Base-by-base conservation (phyloP, 768 basidiomycete species). In the Rhodotorula graminis region DNA sequence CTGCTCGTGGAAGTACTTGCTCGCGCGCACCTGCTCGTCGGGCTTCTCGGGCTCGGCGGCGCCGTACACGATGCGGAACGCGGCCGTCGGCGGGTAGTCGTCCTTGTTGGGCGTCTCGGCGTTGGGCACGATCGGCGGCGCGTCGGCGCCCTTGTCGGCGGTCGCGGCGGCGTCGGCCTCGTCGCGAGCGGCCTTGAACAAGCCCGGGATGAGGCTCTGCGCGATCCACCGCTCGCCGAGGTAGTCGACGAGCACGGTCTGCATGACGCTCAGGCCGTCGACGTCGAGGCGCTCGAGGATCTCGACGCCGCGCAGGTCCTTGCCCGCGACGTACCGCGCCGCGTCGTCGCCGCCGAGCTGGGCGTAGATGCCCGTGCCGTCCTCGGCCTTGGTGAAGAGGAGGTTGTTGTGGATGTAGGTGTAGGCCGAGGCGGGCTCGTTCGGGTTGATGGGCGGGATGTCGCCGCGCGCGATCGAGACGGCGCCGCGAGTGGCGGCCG, bases 291-390 rank as follows among this genome's bases (percentile, higher is more conserved):
- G 80, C 79, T 83, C 82, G 76, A 83, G 80, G 33, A 81, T 57
- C 70, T 78, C 79, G 70, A 83, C 81, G 50, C 83, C 83, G 47
- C 75, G 78, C 25, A 82, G 80, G 72, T 84, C 83, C 78, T 84
- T 84, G 67, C 78, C 82, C 29, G 82, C 82, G 1, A 82, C 81
- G 72, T 81, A 80, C 31, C 80, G 80, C 25, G 81, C 81, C 21
- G 83, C 83, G 33, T 81, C 82, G 72, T 82, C 81, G n/a, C 82
- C 82, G 25, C 83, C 83, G 31, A 81, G 73, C 69, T 83, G 81
- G 6, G 79, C 72, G 75, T 81, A 83, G 15, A 81, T 77, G 55
- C 81, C 81, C 73, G 82, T 80, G 27, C 80, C 80, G 75, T 83
- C 83, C 76, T 81, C 79, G 16, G 82, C 83, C 66, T 82, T 82